phyloP scores from a whole-genome alignment of 495 filamentous ascomycete species.

The Penicillium egyptiacum region DNA sequence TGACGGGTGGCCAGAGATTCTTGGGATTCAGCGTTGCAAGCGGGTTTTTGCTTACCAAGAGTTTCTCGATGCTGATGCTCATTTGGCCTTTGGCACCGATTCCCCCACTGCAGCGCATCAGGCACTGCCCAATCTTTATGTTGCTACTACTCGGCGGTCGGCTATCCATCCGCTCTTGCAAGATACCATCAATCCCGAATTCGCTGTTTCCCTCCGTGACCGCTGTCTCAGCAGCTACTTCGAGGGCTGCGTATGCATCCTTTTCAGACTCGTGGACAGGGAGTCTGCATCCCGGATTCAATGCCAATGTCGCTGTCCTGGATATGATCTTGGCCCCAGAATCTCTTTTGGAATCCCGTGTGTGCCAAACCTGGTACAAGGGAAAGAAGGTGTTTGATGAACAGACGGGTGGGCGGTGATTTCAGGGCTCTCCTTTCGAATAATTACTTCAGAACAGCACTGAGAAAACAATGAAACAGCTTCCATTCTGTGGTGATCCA shows the following conservation, averaged over 20 bases:
- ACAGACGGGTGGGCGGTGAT: neutral
- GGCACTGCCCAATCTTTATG: constrained; percentile 58
- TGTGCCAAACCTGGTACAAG: constrained; percentile 55
- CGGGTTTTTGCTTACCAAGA: constrained; percentile 64
- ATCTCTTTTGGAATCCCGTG: constrained; percentile 49
- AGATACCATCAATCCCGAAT: constrained; percentile 53
- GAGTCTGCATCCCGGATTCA: constrained; percentile 45
- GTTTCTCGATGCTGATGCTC: constrained; percentile 53
- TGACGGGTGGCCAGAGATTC: constrained; percentile 55
- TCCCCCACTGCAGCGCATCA: constrained; percentile 59
- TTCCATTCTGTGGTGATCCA: too few species aligned
- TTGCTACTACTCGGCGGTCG: constrained; percentile 57
- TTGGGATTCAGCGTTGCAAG: constrained; percentile 51
- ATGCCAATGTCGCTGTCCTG: constrained; percentile 58
- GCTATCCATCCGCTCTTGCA: constrained; percentile 50
- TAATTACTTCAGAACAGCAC: neutral
- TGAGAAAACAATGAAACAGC: neutral
- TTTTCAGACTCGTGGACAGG: constrained; percentile 57
- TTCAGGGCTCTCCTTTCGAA: neutral
- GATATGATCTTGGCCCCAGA: constrained; percentile 58
- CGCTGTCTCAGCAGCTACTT: constrained; percentile 55
- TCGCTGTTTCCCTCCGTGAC: constrained; percentile 50
- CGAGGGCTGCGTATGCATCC: constrained; percentile 57
- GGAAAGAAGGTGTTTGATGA: constrained; percentile 47
- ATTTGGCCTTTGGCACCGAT: constrained; percentile 59